Percentiles rank a stretch among this genome's conserved stretches.
These are phyloP conservation scores for Galeopsis tetrahit DNA, from an alignment of 257 asterid species.

Conservation along the genomic window DNA sequence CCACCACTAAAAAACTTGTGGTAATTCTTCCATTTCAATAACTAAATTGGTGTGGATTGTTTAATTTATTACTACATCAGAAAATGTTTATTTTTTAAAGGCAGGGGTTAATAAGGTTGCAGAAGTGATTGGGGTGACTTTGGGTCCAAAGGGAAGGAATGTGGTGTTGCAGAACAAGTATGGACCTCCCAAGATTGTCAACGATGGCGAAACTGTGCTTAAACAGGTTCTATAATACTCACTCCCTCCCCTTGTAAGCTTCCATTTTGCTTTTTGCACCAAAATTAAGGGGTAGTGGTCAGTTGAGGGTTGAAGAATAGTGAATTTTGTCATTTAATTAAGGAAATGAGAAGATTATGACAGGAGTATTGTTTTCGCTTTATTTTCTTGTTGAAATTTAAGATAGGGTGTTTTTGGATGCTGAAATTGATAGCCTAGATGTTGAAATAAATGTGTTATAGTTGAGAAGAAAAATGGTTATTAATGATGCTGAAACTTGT, in stretches of 20 bases:
- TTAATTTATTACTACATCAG: background rate
- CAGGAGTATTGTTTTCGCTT: background rate
- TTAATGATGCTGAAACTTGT: constrained; percentile 33
- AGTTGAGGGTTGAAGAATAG: no score
- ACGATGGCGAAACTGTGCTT: constrained; percentile 91
- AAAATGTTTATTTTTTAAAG: constrained; percentile 33
- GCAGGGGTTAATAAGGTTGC: constrained; percentile 83
- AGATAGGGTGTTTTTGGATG: background rate
- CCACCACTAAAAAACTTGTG: constrained; percentile 74
- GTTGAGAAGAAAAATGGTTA: background rate
- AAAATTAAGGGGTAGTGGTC: no score
- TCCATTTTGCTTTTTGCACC: no score
- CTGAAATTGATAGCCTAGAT: background rate
- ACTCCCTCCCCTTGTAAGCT: no score
- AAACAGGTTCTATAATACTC: constrained; percentile 57
- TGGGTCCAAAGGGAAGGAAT: constrained; percentile 94
- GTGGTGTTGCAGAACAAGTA: constrained; percentile 89
- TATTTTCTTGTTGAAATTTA: background rate
- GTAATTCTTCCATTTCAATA: constrained; percentile 34
- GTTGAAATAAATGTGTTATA: background rate
- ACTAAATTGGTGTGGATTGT: background rate
- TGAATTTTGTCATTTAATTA: no score
- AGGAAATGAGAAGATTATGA: no score
- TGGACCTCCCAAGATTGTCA: constrained; percentile 95
- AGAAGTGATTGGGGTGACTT: constrained; percentile 79